A percentile compares a stretch with the other conserved stretches of the same genome.
Conservation (phyloP, 257 asterid genomes). For the Plantago major region DNA sequence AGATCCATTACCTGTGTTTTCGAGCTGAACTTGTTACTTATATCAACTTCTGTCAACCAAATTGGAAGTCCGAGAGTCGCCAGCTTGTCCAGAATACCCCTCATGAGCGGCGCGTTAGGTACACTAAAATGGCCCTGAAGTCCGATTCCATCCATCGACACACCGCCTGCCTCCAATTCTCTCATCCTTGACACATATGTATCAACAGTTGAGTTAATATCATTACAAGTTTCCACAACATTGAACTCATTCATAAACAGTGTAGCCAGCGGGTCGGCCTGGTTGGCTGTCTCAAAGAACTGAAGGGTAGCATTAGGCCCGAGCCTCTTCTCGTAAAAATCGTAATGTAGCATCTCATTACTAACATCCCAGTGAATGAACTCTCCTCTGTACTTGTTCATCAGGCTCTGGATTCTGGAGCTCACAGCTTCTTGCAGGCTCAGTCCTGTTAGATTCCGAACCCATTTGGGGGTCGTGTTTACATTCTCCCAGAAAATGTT, state of each 20-base stretch:
- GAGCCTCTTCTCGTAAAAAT: constrained; percentile 35
- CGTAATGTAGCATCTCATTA: constrained; percentile 36
- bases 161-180: constrained; percentile 34
- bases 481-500: constrained; percentile 46
- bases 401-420: constrained; percentile 32
- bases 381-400: constrained; percentile 35
- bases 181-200: constrained; percentile 29
- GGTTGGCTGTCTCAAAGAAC: constrained; percentile 32
- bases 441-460: constrained; percentile 27
- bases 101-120: constrained; percentile 47
- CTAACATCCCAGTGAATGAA: constrained; percentile 48
- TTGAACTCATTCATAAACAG: constrained; percentile 46
- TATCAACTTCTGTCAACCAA: constrained; percentile 54
- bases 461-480: constrained; percentile 32
- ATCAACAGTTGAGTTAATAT: constrained; percentile 42
- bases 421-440: constrained; percentile 29
- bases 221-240: constrained; percentile 44
- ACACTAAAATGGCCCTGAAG: constrained; percentile 43
- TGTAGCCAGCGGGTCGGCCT: constrained; percentile 39
- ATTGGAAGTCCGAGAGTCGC: constrained; percentile 44
- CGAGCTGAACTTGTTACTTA: constrained; percentile 27
- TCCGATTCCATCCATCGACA: constrained; percentile 41
- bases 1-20: constrained; percentile 24
- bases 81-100: constrained; percentile 44
- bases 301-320: constrained; percentile 37